Conservation (phyloP, 306 rosid genomes). For the Quercus engelmannii region DNA sequence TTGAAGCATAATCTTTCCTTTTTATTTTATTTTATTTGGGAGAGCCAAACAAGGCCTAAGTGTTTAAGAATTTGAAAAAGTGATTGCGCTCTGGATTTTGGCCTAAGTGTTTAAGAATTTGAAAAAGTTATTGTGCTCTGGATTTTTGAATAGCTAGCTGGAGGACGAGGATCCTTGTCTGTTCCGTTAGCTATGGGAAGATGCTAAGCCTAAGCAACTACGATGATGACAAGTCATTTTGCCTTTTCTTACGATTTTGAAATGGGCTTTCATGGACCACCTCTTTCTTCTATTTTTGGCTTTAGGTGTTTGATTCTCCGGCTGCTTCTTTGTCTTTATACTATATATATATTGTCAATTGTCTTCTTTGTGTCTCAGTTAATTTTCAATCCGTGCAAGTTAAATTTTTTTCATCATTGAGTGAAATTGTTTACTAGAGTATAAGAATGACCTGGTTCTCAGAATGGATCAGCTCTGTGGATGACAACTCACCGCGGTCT, state of each 20-base stretch:
- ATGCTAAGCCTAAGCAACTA: constrained; percentile 21
- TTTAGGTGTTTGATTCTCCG: constrained; percentile 13
- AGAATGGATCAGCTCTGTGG: constrained; percentile 20
- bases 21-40: background rate
- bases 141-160: constrained; percentile 28
- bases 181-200: constrained; percentile 28
- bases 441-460: constrained; percentile 20
- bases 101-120: background rate
- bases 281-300: constrained; percentile 11
- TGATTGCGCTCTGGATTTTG: background rate
- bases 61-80: background rate
- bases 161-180: constrained; percentile 48
- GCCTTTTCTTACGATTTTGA: constrained; percentile 47
- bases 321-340: constrained; percentile 32
- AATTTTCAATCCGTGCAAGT: background rate
- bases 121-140: too few relatives aligned
- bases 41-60: constrained; percentile 22
- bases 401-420: background rate
- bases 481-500: constrained; percentile 19
- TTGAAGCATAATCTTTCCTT: background rate
- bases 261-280: constrained; percentile 60
- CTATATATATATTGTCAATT: background rate
- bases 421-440: constrained; percentile 7
- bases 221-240: constrained; percentile 34
- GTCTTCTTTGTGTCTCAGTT: constrained; percentile 32